Percentiles rank a stretch among this genome's conserved stretches.
Evolutionary conservation across 495 filamentous ascomycete genomes (phyloP).

Genomic region (Aspergillus cristatus): DNA sequence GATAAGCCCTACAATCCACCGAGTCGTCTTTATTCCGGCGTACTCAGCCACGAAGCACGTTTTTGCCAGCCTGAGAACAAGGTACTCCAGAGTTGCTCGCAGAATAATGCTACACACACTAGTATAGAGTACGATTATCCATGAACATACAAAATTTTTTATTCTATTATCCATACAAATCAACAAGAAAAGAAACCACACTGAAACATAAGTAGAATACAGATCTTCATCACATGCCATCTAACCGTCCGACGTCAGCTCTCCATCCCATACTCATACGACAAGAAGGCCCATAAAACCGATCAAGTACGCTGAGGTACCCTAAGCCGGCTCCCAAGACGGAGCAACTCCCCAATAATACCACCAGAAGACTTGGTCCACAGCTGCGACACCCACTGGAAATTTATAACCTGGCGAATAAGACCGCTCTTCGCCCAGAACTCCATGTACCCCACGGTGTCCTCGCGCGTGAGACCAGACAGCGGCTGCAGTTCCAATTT

Average conservation of each 20-base stretch:
- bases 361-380: constrained; percentile 76
- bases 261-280: too few species aligned
- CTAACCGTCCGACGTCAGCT: too few species aligned
- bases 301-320: constrained; percentile 16
- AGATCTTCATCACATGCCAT: constrained; percentile 5
- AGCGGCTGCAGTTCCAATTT: constrained; percentile 50
- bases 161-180: constrained; percentile 25
- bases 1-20: too few species aligned
- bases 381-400: constrained; percentile 68
- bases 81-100: too few species aligned
- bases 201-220: constrained; percentile 19
- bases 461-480: constrained; percentile 57
- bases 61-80: too few species aligned
- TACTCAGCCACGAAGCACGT: too few species aligned
- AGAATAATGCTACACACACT: too few species aligned
- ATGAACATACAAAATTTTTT: constrained; percentile 6
- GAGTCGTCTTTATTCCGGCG: too few species aligned
- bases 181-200: constrained; percentile 6
- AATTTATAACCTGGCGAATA: constrained; percentile 57
- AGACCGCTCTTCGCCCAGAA: constrained; percentile 88
- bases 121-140: too few species aligned
- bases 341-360: constrained; percentile 77
- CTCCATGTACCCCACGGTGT: constrained; percentile 77
- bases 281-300: constrained; percentile 8
- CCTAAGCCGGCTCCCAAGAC: constrained; percentile 45